Evolutionary conservation across 306 rosid species (phyloP), one percentile per base, ranked within the genome.

Genomic region (Pyrus bretschneideri): DNA sequence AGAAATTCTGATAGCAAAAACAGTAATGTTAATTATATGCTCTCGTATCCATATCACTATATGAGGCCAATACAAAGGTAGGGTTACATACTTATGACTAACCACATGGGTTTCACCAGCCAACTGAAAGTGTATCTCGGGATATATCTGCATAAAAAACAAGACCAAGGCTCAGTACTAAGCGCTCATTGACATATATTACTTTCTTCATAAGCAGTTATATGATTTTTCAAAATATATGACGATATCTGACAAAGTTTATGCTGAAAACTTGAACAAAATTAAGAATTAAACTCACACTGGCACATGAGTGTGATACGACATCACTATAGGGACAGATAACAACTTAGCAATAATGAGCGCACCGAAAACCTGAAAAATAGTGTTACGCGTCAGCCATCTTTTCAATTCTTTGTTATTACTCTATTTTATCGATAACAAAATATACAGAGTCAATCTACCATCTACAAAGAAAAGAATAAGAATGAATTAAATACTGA

Each of bases 71-170:
- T 64, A 29, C 71, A 55, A 83, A 79, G 75, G 51, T 45, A 80
- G 45, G 55, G 23, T 44, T 27, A 45, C 96, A 57, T 88, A 96
- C 99, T 96, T 91, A 96, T 91, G 84, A 96, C 40, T 84, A 87
- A 67, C 99, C 99, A 96, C 99, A 96, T 96, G 14, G 99, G 99
- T 88, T 81, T 87, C 78, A 96, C 99, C 87, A 96, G 85, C 99
- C 99, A 96, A 78, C 99, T 96, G 84, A 92, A 96, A 42, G 99
- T 96, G 83, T 96, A 96, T 86, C 99, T 87, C 23, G 99, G 99
- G 76, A 96, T 92, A 86, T 96, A 96, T 73, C 99, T 92, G 87
- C 75, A 83, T 35, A 81, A 65, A 66, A 57, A 71, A 70, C 71
- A 18, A 75, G 45, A 64, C 3, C 27, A 63, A 62, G 11, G 42